phyloP scores from a whole-genome alignment of 768 basidiomycete genomes.

The Leccinum aurantiacum region DNA sequence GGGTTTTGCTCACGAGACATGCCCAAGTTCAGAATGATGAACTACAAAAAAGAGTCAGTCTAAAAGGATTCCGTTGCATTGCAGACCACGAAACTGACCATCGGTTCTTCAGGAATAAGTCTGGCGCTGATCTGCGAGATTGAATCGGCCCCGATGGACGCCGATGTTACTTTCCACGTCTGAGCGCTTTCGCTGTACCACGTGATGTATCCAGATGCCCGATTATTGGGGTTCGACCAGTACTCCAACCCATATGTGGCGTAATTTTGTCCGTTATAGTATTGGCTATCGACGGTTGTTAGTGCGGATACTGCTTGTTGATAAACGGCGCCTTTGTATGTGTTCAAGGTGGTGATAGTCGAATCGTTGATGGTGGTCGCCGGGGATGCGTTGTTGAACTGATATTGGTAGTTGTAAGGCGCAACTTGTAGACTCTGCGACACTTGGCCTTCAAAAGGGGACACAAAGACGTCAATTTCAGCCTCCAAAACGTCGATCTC shows the following conservation, averaged over 20 bases:
- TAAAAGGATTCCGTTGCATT: background rate
- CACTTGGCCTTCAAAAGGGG: conserved; percentile 57
- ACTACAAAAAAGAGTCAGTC: conserved; percentile 42
- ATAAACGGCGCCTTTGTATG: conserved; percentile 65
- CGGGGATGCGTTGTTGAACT: conserved; percentile 53
- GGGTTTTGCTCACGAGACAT: conserved; percentile 52
- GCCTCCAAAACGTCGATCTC: conserved; percentile 95
- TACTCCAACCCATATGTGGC: conserved; percentile 76
- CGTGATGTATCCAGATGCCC: conserved; percentile 74
- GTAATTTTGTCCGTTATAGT: conserved; percentile 58
- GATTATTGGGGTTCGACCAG: conserved; percentile 69
- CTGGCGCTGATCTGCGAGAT: conserved; percentile 58
- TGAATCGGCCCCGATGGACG: conserved; percentile 66
- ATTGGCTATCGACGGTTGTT: conserved; percentile 49
- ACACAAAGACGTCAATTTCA: conserved; percentile 53
- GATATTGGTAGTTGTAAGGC: conserved; percentile 72
- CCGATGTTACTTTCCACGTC: conserved; percentile 72
- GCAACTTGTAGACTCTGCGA: conserved; percentile 83
- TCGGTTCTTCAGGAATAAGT: conserved; percentile 84
- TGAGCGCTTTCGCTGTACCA: conserved; percentile 71
- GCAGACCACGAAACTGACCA: conserved; percentile 54
- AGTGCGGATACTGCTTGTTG: conserved; percentile 78
- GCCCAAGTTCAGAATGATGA: conserved; percentile 83
- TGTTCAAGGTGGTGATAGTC: conserved; percentile 54
- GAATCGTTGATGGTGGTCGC: conserved; percentile 54